Conservation (phyloP, 805 yeast genomes). For the Ogataea chonburiensis region DNA sequence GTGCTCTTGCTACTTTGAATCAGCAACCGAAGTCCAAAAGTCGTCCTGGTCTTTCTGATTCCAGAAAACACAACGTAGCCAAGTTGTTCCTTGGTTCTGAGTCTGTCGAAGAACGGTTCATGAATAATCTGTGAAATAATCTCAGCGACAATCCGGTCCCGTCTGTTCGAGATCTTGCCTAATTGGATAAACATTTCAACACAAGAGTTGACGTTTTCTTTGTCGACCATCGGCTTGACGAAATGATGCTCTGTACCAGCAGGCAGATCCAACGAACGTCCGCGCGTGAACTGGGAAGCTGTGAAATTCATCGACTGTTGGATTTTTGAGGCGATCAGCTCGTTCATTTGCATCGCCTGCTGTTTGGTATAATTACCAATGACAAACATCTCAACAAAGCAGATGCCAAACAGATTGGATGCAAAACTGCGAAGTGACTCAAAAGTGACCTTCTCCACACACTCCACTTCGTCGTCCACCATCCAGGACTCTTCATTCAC, state of each 20-base stretch:
- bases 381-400: conserved; percentile 68
- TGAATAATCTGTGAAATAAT: conserved; percentile 68
- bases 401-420: conserved; percentile 53
- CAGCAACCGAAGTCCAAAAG: conserved; percentile 68
- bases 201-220: conserved; percentile 76
- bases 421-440: conserved; percentile 39
- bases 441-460: conserved; percentile 49
- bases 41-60: conserved; percentile 62
- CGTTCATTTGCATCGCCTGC: conserved; percentile 52
- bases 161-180: conserved; percentile 47
- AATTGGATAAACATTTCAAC: conserved; percentile 75
- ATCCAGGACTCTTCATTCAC: conserved; percentile 73
- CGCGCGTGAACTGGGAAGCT: conserved; percentile 43
- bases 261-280: conserved; percentile 44
- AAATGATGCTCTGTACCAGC: conserved; percentile 41
- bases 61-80: conserved; percentile 94
- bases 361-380: conserved; percentile 67
- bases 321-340: conserved; percentile 41
- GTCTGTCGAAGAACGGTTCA: conserved; percentile 87
- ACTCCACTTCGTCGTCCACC: conserved; percentile 56
- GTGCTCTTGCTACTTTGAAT: conserved; percentile 83
- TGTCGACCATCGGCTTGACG: conserved; percentile 56
- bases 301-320: conserved; percentile 38
- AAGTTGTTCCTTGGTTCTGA: conserved; percentile 91
- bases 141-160: conserved; percentile 51